These are phyloP conservation scores for Tulasnella sp. DNA, from an alignment of 768 basidiomycete genomes.

Conservation along the genomic window DNA sequence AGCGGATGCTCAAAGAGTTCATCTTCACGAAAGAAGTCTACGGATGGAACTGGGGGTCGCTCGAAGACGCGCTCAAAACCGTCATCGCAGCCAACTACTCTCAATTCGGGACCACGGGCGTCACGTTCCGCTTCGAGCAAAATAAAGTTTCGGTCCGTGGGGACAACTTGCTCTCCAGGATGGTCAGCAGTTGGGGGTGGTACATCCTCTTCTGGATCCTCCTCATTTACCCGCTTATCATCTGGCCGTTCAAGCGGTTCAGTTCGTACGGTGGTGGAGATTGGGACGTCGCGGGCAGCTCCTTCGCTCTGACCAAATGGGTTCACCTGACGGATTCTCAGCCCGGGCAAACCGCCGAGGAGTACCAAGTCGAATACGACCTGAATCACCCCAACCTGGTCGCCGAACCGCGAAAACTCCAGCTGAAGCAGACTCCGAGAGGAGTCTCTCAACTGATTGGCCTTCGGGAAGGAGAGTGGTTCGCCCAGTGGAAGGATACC, in stretches of 20 bases:
- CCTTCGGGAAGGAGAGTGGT: conserved; percentile 71
- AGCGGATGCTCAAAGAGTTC: conserved; percentile 72
- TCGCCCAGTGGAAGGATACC: conserved; percentile 65
- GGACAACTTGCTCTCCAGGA: conserved; percentile 58
- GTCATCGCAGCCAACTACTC: conserved; percentile 42
- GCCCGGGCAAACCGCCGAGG: conserved; percentile 20
- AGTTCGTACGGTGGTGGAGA: conserved; percentile 61
- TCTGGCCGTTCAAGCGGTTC: conserved; percentile 74
- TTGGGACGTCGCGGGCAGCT: conserved; percentile 43
- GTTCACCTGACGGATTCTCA: conserved; percentile 27
- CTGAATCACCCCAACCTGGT: background rate
- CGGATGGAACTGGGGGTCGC: conserved; percentile 50
- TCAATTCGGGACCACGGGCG: conserved; percentile 38
- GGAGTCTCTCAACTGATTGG: conserved; percentile 47
- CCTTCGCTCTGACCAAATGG: conserved; percentile 21
- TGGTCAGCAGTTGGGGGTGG: conserved; percentile 67
- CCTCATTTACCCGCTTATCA: conserved; percentile 64
- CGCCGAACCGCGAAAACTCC: background rate
- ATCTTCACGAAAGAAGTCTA: conserved; percentile 65
- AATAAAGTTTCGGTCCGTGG: conserved; percentile 66
- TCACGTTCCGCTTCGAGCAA: conserved; percentile 49
- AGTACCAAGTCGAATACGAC: conserved; percentile 18
- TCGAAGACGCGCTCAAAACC: conserved; percentile 32
- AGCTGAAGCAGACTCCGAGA: conserved; percentile 34
- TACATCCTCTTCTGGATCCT: conserved; percentile 65